Evolutionary conservation across 2,329 filamentous ascomycete genomes (phyloP).

Genomic region (Ascocoryne sarcoides): DNA sequence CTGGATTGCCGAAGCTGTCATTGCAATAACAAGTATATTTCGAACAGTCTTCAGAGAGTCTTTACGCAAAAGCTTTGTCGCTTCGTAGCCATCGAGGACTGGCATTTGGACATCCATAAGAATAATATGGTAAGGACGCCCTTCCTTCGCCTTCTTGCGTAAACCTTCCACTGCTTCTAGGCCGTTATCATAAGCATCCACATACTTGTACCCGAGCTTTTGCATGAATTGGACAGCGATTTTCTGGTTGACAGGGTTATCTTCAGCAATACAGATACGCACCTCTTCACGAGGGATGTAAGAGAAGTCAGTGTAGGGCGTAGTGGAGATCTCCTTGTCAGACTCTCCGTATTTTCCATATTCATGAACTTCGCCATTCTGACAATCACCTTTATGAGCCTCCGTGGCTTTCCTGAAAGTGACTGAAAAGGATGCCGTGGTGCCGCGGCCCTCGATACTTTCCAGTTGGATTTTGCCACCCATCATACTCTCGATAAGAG

Average conservation of each 20-base stretch:
- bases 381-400: conserved; percentile 47
- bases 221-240: conserved; percentile 88
- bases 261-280: conserved; percentile 86
- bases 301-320: conserved; percentile 56
- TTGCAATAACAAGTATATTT: conserved; percentile 85
- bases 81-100: conserved; percentile 84
- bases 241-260: conserved; percentile 90
- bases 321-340: conserved; percentile 35
- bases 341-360: conserved; percentile 9
- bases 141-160: conserved; percentile 63
- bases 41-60: conserved; percentile 70
- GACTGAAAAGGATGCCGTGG: conserved; percentile 69
- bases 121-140: conserved; percentile 76
- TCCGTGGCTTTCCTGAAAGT: conserved; percentile 70
- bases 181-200: conserved; percentile 85
- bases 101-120: conserved; percentile 98
- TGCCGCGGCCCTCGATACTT: conserved; percentile 63
- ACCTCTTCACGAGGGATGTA: conserved; percentile 68
- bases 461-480: conserved; percentile 77
- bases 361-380: conserved; percentile 28
- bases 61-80: conserved; percentile 71
- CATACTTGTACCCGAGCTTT: conserved; percentile 70
- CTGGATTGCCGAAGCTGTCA: conserved; percentile 92
- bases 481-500: conserved; percentile 87
- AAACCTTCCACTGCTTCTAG: conserved; percentile 80